Base-by-base conservation (phyloP, 1,284 basidiomycete species). In the Inonotus hispidus region DNA sequence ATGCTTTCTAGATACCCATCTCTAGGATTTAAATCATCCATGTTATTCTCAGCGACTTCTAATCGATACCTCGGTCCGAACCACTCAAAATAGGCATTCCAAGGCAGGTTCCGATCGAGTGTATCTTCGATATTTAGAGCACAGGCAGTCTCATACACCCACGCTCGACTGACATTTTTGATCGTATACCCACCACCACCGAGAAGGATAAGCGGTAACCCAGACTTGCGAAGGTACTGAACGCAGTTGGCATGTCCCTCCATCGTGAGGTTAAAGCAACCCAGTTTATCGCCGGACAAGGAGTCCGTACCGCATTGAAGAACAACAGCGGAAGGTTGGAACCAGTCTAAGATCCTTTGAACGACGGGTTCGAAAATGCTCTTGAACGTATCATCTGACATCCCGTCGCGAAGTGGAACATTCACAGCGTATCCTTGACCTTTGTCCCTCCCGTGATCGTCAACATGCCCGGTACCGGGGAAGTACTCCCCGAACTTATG, bases 401-500 rank as follows among this genome's bases (percentile, higher is more conserved):
- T 89, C 0, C 96, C 96, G 71, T 98, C 95, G 71, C 93, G 90
- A 66, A 99, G 74, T 0, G 96, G 97, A 0, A 98, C 89, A 70
- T 99, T 99, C 59, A 99, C 81, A 0, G 94, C 82, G 71, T 99
- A 99, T 41, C 92, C 87, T 68, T 87, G 92, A 2, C 97, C 97
- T 64, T 85, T 86, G 7, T 88, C 92, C 66, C 90, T 83, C 3
- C 96, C 96, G 59, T 82, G 79, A 71, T 99, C 96, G 65, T 92
- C 84, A 59, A 92, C 87, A 3, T 89, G 88, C 1, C 93, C 93
- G 0, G 95, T 97, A 1, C 95, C 95, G 1, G 96, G 96, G 72
- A 99, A 99, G 74, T 93, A 99, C 69, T 98, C 95, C 23, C 96
- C 95, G 70, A 91, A 98, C 71, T 95, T 93, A 79, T 99, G 97